These are phyloP conservation scores for Phytophthora brassicae DNA, from an alignment of 352 stramenopile genomes.

Conservation along the genomic window DNA sequence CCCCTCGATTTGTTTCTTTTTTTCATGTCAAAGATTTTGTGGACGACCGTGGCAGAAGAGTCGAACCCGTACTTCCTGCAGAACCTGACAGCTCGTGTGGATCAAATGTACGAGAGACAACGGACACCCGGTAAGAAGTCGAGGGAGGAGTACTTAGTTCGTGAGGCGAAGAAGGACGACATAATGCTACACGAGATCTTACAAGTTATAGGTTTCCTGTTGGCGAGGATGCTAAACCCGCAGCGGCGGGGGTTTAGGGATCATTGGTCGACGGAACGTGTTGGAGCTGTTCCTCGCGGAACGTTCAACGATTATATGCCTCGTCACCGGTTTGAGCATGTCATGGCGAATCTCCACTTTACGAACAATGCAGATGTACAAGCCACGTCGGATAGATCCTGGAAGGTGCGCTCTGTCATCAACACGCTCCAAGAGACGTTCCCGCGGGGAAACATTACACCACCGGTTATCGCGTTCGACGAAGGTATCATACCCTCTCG, in stretches of 20 bases:
- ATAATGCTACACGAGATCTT: slow-evolving; percentile 4
- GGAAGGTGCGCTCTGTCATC: neutral
- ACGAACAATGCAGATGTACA: slow-evolving; percentile 5
- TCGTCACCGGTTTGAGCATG: slow-evolving; percentile 11
- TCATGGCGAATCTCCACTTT: slow-evolving; percentile 16
- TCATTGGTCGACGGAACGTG: neutral
- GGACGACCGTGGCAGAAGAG: neutral
- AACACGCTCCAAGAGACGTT: neutral
- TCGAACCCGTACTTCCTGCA: slow-evolving; percentile 4
- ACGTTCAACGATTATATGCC: slow-evolving; percentile 17
- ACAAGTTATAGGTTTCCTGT: neutral
- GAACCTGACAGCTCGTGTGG: neutral
- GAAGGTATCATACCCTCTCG: neutral
- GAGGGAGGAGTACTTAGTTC: neutral
- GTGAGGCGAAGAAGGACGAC: slow-evolving; percentile 3
- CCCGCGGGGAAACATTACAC: neutral
- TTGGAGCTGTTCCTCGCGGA: slow-evolving; percentile 5
- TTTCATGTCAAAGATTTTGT: slow-evolving; percentile 3
- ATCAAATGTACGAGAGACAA: slow-evolving; percentile 7
- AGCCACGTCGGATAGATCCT: neutral
- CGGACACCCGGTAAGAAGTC: neutral
- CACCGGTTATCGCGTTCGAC: slow-evolving; percentile 7
- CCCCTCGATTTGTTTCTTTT: slow-evolving; percentile 3
- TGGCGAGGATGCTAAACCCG: slow-evolving; percentile 11
- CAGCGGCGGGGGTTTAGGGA: slow-evolving; percentile 2